These are phyloP conservation scores for Dillenia suffruticosa DNA, from an alignment of 164 flowering plant genomes.

Conservation along the genomic window DNA sequence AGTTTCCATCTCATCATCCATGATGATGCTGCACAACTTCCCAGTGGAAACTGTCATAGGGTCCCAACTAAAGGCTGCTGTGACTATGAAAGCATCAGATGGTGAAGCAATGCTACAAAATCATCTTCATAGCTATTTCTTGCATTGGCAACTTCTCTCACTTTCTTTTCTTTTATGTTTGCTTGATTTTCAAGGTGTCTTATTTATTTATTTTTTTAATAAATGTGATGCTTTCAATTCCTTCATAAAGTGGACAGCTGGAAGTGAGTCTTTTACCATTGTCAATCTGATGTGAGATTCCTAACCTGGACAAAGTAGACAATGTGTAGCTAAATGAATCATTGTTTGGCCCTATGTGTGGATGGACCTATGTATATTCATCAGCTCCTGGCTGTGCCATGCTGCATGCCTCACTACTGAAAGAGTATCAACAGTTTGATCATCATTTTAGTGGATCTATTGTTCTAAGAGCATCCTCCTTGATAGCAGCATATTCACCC, in stretches of 20 bases:
- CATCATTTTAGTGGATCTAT: slow-evolving; percentile 32
- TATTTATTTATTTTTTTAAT: slow-evolving; percentile 47
- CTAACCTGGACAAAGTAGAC: slow-evolving; percentile 18
- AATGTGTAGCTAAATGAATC: slow-evolving; percentile 13
- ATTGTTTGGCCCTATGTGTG: slow-evolving; percentile 55
- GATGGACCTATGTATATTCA: slow-evolving; percentile 66
- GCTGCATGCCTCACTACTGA: slow-evolving; percentile 66
- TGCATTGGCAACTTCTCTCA: background rate
- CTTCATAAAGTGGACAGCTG: slow-evolving; percentile 60
- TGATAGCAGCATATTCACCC: slow-evolving; percentile 66
- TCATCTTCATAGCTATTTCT: slow-evolving; percentile 5
- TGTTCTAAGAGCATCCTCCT: slow-evolving; percentile 52
- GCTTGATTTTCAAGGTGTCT: slow-evolving; percentile 45
- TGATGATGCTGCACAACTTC: slow-evolving; percentile 68
- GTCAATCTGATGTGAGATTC: slow-evolving; percentile 35
- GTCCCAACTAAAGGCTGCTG: slow-evolving; percentile 76
- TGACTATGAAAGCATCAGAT: slow-evolving; percentile 66
- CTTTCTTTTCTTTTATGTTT: slow-evolving; percentile 5
- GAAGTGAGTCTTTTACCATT: slow-evolving; percentile 59
- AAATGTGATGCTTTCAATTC: slow-evolving; percentile 83
- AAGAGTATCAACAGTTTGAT: slow-evolving; percentile 40
- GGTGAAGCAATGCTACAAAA: slow-evolving; percentile 35
- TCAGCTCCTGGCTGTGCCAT: slow-evolving; percentile 53
- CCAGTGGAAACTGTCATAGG: slow-evolving; percentile 86
- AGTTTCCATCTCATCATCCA: slow-evolving; percentile 69